Conservation (phyloP, 352 stramenopile genomes). For the Globisporangium canariense region DNA sequence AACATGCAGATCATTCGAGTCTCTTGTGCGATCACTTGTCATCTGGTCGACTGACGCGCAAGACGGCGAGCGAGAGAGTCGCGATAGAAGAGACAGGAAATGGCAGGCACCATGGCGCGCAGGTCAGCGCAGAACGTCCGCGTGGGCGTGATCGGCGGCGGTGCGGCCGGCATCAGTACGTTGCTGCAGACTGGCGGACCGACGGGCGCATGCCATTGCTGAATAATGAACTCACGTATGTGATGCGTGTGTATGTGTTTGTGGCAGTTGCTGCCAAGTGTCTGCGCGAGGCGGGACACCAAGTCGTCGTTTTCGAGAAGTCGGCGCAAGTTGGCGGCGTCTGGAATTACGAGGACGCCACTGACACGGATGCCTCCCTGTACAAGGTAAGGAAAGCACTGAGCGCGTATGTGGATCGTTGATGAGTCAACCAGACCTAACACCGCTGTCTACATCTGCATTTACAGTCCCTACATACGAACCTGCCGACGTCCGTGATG, state of each 20-base stretch:
- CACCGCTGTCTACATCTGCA: too few species aligned
- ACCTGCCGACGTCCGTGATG: slow-evolving; percentile 78
- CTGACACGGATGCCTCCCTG: slow-evolving; percentile 48
- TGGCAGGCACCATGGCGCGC: background rate
- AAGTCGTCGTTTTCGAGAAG: slow-evolving; percentile 77
- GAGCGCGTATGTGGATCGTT: background rate
- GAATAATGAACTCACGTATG: background rate
- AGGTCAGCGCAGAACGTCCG: slow-evolving; percentile 14
- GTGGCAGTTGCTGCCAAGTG: slow-evolving; percentile 62
- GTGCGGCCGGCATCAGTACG: slow-evolving; percentile 74
- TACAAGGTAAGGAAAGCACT: slow-evolving; percentile 45
- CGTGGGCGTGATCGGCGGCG: slow-evolving; percentile 70
- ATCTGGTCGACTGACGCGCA: background rate
- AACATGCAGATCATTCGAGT: background rate
- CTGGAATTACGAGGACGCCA: slow-evolving; percentile 71
- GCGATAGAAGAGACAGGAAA: background rate
- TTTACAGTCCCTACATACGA: slow-evolving; percentile 69
- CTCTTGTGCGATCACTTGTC: background rate
- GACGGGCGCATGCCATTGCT: background rate
- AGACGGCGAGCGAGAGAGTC: background rate
- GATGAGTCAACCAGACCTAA: background rate
- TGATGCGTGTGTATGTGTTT: background rate
- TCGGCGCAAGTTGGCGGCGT: slow-evolving; percentile 54
- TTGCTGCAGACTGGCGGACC: slow-evolving; percentile 1
- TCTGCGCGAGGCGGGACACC: slow-evolving; percentile 58